A percentile compares a stretch with the other conserved stretches of the same genome.
Conservation (phyloP, 2,329 filamentous ascomycete species). For the Metarhizium anisopliae region DNA sequence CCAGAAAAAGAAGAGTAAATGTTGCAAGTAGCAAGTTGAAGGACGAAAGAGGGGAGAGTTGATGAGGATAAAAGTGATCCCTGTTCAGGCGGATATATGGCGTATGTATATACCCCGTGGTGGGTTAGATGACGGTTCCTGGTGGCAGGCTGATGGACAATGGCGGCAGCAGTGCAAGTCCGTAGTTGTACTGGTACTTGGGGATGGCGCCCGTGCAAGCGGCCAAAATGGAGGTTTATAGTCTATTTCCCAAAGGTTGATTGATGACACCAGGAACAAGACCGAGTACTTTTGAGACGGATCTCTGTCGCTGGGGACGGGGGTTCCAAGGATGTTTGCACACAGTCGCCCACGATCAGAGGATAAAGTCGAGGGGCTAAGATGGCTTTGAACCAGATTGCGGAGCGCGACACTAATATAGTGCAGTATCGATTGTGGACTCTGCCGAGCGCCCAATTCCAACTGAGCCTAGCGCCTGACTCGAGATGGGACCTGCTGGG, state of each 20-base stretch:
- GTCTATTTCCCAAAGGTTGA: conserved; percentile 4
- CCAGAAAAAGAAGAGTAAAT: background rate
- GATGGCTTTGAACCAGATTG: conserved; percentile 21
- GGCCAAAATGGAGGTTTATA: conserved; percentile 7
- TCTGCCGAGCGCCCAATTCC: conserved; percentile 23
- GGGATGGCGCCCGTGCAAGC: conserved; percentile 2
- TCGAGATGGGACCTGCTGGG: conserved; percentile 14
- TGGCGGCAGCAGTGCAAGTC: background rate
- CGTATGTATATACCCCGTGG: background rate
- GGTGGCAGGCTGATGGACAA: background rate
- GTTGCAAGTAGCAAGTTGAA: background rate
- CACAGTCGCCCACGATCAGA: conserved; percentile 15
- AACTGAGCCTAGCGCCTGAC: conserved; percentile 27
- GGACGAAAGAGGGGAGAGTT: background rate
- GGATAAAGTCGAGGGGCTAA: conserved; percentile 15
- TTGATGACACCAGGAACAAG: conserved; percentile 8
- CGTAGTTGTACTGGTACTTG: conserved; percentile 6
- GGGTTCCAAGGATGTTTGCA: conserved; percentile 13
- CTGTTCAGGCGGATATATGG: background rate
- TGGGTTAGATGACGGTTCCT: background rate
- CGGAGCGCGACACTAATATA: conserved; percentile 32
- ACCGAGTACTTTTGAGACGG: conserved; percentile 11
- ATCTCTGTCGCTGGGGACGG: conserved; percentile 11
- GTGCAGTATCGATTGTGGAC: conserved; percentile 23
- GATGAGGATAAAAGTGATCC: background rate